Evolutionary conservation across 1,284 basidiomycete genomes (phyloP), one percentile per base, ranked within the genome.

Genomic region (Filobasidium uniguttulatum): DNA sequence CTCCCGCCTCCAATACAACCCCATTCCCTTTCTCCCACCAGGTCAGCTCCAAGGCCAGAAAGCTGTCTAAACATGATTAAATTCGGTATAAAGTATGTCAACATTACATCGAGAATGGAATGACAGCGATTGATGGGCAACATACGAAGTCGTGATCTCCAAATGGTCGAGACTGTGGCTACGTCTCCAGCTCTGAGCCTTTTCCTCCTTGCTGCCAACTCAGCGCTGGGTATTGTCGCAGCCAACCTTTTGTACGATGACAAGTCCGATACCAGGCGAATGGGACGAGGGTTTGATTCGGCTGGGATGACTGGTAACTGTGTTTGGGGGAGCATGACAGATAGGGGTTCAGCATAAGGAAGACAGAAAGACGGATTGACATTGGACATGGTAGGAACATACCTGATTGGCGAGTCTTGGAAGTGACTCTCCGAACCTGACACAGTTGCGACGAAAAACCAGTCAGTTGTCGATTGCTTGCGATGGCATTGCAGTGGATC

Each of bases 1-100:
- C 40, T 22, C 54, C 54, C 9, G 50, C 54, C 20, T 55, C 54
- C 17, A 55, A 40, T 1, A 55, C 35, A 23, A 55, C 54, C 9
- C 49, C 49, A 29, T 55, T 55, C n/a, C 85, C 85, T 52, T 81
- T 76, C 60, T 88, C 85, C 54, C 77, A 82, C 76, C 79, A 82
- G 56, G 83, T 82, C 57, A 85, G 83, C 56, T 80, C 77, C 6
- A 89, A 68, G 3, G 82, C 78, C 38, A 88, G 66, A 60, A 83
- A 88, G 0, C 66, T 67, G 41, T 66, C 65, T 44, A 62, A 54
- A 64, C 60, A 46, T 53, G 17, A 44, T 49, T 23, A 28, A 47
- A 37, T 55, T 54, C 4, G 41, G 35, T 19, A n/a, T n/a, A n/a
- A n/a, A n/a, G n/a, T n/a, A n/a, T n/a, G n/a, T 59, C 53, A 3